A percentile compares a stretch with the other conserved stretches of the same genome.
Conservation (phyloP, 768 basidiomycete species). For the Ephemerocybe angulata region DNA sequence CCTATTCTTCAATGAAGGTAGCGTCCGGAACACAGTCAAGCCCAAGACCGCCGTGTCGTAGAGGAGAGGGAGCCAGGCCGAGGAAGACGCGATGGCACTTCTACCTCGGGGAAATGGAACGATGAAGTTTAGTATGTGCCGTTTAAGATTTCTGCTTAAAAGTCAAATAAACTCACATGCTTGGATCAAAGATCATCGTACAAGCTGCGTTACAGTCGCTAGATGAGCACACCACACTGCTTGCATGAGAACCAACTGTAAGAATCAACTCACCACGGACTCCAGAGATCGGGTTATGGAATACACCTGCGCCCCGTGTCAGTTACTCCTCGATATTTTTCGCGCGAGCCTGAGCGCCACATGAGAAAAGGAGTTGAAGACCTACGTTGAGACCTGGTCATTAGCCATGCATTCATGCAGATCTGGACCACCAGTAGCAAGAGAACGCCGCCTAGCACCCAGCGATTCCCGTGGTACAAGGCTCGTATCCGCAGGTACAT, state of each 20-base stretch:
- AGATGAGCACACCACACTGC: background rate
- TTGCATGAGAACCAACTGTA: too few relatives aligned
- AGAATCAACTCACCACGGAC: slow-evolving; percentile 27
- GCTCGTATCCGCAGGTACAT: slow-evolving; percentile 53
- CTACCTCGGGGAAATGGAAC: too few relatives aligned
- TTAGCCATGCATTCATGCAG: slow-evolving; percentile 51
- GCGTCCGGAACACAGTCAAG: slow-evolving; percentile 35
- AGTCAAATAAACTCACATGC: slow-evolving; percentile 26
- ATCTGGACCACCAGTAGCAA: slow-evolving; percentile 42
- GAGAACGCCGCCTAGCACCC: slow-evolving; percentile 27
- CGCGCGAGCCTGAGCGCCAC: background rate
- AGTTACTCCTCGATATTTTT: too few relatives aligned
- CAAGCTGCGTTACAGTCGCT: slow-evolving; percentile 28
- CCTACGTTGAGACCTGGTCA: slow-evolving; percentile 49
- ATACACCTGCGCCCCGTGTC: too few relatives aligned
- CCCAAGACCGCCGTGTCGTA: slow-evolving; percentile 43
- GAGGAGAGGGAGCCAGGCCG: slow-evolving; percentile 47
- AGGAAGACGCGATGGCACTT: slow-evolving; percentile 40
- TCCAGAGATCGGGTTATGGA: slow-evolving; percentile 36
- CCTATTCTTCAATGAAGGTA: slow-evolving; percentile 32
- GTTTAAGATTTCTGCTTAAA: background rate
- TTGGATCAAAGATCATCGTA: slow-evolving; percentile 38
- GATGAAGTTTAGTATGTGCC: slow-evolving; percentile 18
- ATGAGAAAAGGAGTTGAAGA: background rate
- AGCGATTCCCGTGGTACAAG: slow-evolving; percentile 32